phyloP scores from a whole-genome alignment of 2,329 filamentous ascomycete species.

The Microdochium paspali region DNA sequence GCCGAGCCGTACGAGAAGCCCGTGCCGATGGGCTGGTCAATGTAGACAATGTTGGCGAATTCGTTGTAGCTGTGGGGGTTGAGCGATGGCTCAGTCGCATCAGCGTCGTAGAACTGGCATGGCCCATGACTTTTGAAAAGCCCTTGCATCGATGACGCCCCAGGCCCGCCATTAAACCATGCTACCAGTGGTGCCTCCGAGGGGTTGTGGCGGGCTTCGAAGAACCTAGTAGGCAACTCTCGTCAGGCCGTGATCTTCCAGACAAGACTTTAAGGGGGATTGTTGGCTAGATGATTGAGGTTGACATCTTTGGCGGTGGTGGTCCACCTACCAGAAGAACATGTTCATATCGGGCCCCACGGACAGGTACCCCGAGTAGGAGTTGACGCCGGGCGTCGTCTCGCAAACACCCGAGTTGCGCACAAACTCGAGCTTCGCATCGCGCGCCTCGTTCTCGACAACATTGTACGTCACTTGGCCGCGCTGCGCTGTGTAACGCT shows the following conservation, averaged over 20 bases:
- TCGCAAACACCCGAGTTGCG: slow-evolving; percentile 42
- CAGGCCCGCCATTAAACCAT: slow-evolving; percentile 31
- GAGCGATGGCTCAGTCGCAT: slow-evolving; percentile 23
- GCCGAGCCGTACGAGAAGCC: slow-evolving; percentile 30
- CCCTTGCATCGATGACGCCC: slow-evolving; percentile 27
- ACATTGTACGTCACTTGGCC: slow-evolving; percentile 24
- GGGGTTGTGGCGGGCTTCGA: slow-evolving; percentile 21
- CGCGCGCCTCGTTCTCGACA: slow-evolving; percentile 37
- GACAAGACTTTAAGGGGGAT: background rate
- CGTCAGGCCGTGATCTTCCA: background rate
- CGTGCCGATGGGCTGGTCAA: slow-evolving; percentile 25
- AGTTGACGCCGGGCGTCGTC: slow-evolving; percentile 37
- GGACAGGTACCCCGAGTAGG: slow-evolving; percentile 40
- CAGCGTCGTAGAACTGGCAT: slow-evolving; percentile 28
- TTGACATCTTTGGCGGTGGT: background rate
- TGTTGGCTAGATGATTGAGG: background rate
- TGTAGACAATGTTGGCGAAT: slow-evolving; percentile 31
- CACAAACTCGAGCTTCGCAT: slow-evolving; percentile 33
- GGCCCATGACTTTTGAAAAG: slow-evolving; percentile 34
- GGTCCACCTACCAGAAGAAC: slow-evolving; percentile 28
- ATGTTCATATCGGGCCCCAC: slow-evolving; percentile 32
- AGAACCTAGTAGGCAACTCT: slow-evolving; percentile 15
- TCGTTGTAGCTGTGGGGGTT: slow-evolving; percentile 34
- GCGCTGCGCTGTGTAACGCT: slow-evolving; percentile 9
- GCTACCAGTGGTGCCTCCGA: slow-evolving; percentile 21